These are phyloP conservation scores for Calocybe cyanea DNA, from an alignment of 768 basidiomycete genomes.

Conservation along the genomic window DNA sequence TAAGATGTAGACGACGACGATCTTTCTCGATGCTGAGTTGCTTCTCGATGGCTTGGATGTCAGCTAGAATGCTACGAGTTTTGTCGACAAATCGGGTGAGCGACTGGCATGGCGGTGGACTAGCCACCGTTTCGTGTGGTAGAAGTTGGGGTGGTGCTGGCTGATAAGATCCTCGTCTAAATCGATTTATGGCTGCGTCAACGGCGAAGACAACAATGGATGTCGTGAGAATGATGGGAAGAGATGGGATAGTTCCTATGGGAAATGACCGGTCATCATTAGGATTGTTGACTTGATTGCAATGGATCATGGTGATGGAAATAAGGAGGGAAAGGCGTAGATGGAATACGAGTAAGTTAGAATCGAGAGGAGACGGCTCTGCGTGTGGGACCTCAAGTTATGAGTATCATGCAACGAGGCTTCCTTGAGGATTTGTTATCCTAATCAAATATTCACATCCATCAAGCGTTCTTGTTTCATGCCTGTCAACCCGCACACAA, in stretches of 20 bases:
- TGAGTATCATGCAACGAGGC: too few species aligned
- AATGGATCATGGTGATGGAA: conserved; percentile 11
- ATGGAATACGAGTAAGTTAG: too few species aligned
- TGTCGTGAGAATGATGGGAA: conserved; percentile 29
- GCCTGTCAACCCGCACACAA: too few species aligned
- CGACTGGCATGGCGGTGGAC: conserved; percentile 4
- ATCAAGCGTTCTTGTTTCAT: too few species aligned
- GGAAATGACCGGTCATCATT: conserved; percentile 6
- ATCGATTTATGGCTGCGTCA: conserved; percentile 25
- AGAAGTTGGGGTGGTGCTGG: conserved; percentile 10
- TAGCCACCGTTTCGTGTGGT: background rate
- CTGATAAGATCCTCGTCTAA: conserved; percentile 14
- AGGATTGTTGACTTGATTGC: conserved; percentile 13
- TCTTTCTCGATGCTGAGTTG: conserved; percentile 10
- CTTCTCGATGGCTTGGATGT: conserved; percentile 26
- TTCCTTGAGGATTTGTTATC: too few species aligned
- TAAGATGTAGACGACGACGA: background rate
- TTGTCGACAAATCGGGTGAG: conserved; percentile 18
- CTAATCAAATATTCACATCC: too few species aligned
- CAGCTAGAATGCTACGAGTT: conserved; percentile 23
- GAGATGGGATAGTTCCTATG: conserved; percentile 18
- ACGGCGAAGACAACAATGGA: conserved; percentile 30
- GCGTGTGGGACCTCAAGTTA: too few species aligned
- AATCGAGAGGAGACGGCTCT: too few species aligned
- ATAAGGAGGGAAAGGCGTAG: conserved; percentile 1